These are phyloP conservation scores for Recurvomyces mirabilis DNA, from an alignment of 495 filamentous ascomycete species.

Conservation along the genomic window DNA sequence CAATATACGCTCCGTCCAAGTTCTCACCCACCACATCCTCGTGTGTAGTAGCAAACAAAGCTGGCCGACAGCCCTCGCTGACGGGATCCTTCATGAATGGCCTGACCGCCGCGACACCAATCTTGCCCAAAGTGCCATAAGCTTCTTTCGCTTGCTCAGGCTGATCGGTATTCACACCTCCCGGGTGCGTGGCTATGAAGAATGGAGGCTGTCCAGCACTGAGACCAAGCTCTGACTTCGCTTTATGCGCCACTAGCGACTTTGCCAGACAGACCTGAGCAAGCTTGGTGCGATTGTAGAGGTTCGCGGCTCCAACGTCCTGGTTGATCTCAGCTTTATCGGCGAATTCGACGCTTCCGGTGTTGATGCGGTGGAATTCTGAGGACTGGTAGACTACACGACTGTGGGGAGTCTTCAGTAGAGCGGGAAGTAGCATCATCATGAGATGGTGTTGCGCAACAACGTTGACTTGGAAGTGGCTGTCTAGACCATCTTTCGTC, in stretches of 20 bases:
- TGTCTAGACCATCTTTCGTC: conserved; percentile 28
- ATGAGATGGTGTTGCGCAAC: conserved; percentile 27
- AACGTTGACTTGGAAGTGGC: conserved; percentile 31
- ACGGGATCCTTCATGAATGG: conserved; percentile 44
- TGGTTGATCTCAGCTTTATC: conserved; percentile 44
- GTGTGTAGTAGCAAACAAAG: conserved; percentile 40
- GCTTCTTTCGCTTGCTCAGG: conserved; percentile 43
- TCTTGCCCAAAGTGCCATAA: conserved; percentile 36
- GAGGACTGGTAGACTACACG: conserved; percentile 43
- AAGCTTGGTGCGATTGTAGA: conserved; percentile 46
- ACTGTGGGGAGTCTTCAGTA: conserved; percentile 24
- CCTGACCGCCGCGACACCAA: conserved; percentile 29
- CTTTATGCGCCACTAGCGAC: conserved; percentile 27
- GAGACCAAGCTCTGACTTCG: conserved; percentile 31
- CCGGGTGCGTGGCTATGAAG: conserved; percentile 41
- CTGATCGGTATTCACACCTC: conserved; percentile 40
- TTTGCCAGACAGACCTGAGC: conserved; percentile 42
- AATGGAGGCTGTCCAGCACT: conserved; percentile 26
- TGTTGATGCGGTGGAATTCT: conserved; percentile 41
- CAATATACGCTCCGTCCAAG: conserved; percentile 42
- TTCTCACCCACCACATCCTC: conserved; percentile 35
- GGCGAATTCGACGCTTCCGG: conserved; percentile 36
- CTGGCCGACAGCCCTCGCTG: conserved; percentile 37
- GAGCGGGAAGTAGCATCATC: conserved; percentile 23
- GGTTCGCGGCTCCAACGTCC: conserved; percentile 39